Evolutionary conservation across 441 rosid genomes (phyloP), one percentile per base, ranked within the genome.

Genomic region (Eutrema salsugineum): DNA sequence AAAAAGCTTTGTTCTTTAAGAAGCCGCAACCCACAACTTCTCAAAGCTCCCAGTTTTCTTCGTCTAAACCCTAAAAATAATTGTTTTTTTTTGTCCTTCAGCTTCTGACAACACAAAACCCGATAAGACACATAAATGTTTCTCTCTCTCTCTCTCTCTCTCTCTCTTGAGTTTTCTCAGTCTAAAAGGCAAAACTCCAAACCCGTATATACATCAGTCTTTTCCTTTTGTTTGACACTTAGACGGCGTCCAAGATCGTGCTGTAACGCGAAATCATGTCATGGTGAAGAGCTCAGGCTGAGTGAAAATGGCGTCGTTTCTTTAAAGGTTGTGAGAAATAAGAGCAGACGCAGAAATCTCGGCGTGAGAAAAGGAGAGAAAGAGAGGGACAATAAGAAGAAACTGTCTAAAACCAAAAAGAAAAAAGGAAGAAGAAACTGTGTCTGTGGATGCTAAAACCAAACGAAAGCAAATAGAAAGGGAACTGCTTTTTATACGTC

Each of bases 1-100:
- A 58, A 50, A 51, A 71, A 66, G 80, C 43, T 57, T 65, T 64
- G 28, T 50, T 59, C 70, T 73, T 75, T 63, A 47, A 27, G 69
- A 66, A 60, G n/a, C 20, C 62, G 70, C 79, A 83, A 77, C 77
- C 42, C 56, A 55, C 16, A 73, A 73, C 72, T 81, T 68, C 59
- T 76, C 79, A 66, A 70, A 80, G 83, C 57, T 68, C 72, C 81
- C 74, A 71, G 42, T 10, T 30, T 72, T 61, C 32, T 44, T 53
- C 14, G 40, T 67, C 66, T 50, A 61, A 69, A 72, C 76, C 76
- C 70, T 79, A 63, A 50, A 73, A 70, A 73, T 51, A 60, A 64
- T 22, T 65, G 77, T 75, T 60, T 76, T 73, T 76, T 73, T 24
- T 72, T 70, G 66, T 63, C 59, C 53, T 78, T 60, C 79, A 74